Conservation (phyloP, 192 early-diverging fungal genomes). For the Neocallimastix lanati region DNA sequence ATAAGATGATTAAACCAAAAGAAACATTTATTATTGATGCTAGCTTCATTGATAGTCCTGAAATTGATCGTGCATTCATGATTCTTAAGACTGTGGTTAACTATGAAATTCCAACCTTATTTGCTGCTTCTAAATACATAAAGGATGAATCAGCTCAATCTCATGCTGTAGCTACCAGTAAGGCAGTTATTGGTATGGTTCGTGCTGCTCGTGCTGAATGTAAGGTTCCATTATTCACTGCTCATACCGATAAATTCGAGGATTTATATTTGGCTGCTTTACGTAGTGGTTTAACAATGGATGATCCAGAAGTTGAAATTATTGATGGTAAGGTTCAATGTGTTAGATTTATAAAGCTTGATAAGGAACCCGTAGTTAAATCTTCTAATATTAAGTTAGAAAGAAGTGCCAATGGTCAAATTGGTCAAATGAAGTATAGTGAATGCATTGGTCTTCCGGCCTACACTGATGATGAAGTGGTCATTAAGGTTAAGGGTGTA, state of each 20-base stretch:
- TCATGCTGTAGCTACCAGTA: not conserved
- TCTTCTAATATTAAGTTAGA: not conserved
- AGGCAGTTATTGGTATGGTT: not conserved
- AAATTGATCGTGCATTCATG: not conserved
- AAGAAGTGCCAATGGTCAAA: not conserved
- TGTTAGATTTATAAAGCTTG: not conserved
- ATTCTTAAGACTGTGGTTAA: not conserved
- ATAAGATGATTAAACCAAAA: not conserved
- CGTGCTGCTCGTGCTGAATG: not conserved
- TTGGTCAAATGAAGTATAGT: not conserved
- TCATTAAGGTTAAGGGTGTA: not conserved
- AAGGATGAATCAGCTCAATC: not conserved
- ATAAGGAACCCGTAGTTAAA: not conserved
- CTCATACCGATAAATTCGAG: not conserved
- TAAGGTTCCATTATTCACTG: not conserved
- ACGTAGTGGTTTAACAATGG: not conserved
- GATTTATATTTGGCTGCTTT: not conserved
- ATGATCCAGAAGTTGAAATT: not conserved
- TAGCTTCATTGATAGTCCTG: not conserved
- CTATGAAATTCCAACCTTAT: not conserved
- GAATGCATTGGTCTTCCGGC: not conserved
- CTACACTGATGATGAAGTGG: not conserved
- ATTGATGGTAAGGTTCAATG: not conserved
- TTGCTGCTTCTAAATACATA: not conserved
- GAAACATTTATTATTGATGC: not conserved